These are phyloP conservation scores for Phytophthora ramorum DNA, from an alignment of 352 stramenopile genomes.

Conservation along the genomic window DNA sequence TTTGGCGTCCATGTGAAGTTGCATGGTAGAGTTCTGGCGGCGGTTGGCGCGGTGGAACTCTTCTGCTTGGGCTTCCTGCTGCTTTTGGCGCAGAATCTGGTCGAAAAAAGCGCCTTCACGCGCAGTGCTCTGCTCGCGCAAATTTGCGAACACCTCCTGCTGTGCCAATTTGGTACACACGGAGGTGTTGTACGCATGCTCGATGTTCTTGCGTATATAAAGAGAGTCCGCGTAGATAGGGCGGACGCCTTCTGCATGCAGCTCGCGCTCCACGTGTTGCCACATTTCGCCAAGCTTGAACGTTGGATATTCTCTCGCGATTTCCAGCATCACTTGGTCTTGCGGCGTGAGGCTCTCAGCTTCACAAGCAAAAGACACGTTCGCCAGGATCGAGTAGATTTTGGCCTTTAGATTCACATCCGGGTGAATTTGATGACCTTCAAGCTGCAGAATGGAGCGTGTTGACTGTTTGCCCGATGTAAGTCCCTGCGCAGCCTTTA, in stretches of 20 bases:
- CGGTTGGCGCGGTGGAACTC: slow-evolving; percentile 57
- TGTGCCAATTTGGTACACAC: slow-evolving; percentile 72
- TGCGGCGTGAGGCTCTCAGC: slow-evolving; percentile 41
- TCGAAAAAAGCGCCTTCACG: slow-evolving; percentile 59
- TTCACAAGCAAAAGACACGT: slow-evolving; percentile 60
- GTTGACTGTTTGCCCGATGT: slow-evolving; percentile 18
- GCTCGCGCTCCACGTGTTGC: slow-evolving; percentile 69
- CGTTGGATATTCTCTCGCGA: slow-evolving; percentile 75
- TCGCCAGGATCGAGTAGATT: slow-evolving; percentile 71
- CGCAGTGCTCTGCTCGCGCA: slow-evolving; percentile 15
- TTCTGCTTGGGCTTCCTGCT: slow-evolving; percentile 72
- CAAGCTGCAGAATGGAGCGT: slow-evolving; percentile 41
- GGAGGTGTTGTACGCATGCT: slow-evolving; percentile 75
- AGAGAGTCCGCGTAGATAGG: slow-evolving; percentile 80
- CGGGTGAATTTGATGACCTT: slow-evolving; percentile 43
- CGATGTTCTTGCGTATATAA: slow-evolving; percentile 75
- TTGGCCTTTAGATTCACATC: slow-evolving; percentile 78
- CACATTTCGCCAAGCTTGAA: slow-evolving; percentile 78
- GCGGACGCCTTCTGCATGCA: slow-evolving; percentile 68
- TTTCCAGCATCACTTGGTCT: slow-evolving; percentile 75
- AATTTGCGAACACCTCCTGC: slow-evolving; percentile 50
- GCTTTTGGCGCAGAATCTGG: slow-evolving; percentile 67
- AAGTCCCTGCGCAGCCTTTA: slow-evolving; percentile 56
- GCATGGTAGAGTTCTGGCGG: slow-evolving; percentile 76
- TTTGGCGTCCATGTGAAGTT: slow-evolving; percentile 80